A percentile compares a stretch with the other conserved stretches of the same genome.
Conservation (phyloP, 306 rosid species). For the Gastrolobium villosum region DNA sequence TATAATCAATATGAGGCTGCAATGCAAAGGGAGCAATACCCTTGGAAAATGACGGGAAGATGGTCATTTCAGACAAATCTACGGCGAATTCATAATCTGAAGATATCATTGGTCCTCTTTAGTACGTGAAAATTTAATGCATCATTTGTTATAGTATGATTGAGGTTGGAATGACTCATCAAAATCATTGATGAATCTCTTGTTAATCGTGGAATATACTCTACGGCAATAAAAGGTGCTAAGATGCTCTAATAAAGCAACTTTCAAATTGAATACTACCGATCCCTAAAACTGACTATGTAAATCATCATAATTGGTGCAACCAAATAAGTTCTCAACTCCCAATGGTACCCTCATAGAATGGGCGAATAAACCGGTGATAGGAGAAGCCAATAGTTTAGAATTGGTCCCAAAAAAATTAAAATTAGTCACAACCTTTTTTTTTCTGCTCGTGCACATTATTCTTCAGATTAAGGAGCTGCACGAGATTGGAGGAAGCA, state of each 20-base stretch:
- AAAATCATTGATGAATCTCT: not conserved
- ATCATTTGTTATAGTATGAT: not conserved
- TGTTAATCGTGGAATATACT: not conserved
- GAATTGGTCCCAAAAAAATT: not conserved
- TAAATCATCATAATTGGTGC: not conserved
- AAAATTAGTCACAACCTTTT: not conserved
- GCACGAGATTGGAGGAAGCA: too few relatives aligned
- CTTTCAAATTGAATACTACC: not conserved
- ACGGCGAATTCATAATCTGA: conserved; percentile 14
- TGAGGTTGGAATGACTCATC: not conserved
- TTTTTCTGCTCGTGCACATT: not conserved
- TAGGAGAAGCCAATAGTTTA: not conserved
- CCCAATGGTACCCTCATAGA: not conserved
- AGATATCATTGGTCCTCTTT: not conserved
- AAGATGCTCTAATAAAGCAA: not conserved
- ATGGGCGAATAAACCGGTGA: not conserved
- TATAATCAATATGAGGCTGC: conserved; percentile 41
- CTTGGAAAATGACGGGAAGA: conserved; percentile 25
- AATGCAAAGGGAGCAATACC: conserved; percentile 27
- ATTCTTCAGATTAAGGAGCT: not conserved
- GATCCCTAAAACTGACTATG: too few relatives aligned
- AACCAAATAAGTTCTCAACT: not conserved
- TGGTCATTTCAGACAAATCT: conserved; percentile 14
- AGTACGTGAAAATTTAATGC: not conserved
- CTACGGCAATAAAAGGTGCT: not conserved